These are phyloP conservation scores for Lipomyces sp. DNA, from an alignment of 805 yeast genomes.

Conservation along the genomic window DNA sequence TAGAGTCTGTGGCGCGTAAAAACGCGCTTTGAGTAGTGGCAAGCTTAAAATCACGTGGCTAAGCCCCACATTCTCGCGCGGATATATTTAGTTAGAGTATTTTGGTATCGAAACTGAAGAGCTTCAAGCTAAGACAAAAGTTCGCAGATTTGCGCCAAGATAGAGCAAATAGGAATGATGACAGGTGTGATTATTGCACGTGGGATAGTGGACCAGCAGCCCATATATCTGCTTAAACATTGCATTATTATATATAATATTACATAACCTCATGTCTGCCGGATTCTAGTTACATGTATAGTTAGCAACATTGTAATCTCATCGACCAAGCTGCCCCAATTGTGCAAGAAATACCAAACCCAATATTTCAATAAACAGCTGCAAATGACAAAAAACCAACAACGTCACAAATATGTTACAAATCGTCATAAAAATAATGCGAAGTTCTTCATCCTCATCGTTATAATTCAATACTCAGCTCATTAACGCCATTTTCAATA, in stretches of 20 bases:
- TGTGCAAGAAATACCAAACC: not conserved
- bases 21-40: too few species aligned
- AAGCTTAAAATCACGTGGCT: too few species aligned
- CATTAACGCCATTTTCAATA: conserved; percentile 9
- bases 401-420: not conserved
- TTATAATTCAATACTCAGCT: not conserved
- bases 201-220: too few species aligned
- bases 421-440: not conserved
- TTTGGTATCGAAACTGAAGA: too few species aligned
- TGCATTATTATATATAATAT: not conserved
- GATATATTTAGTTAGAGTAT: too few species aligned
- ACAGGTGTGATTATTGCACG: too few species aligned
- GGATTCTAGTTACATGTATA: not conserved
- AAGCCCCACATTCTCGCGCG: too few species aligned
- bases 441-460: not conserved
- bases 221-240: not conserved
- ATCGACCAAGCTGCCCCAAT: not conserved
- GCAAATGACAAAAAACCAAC: not conserved
- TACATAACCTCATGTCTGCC: not conserved
- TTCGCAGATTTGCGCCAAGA: too few species aligned
- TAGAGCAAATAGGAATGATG: too few species aligned
- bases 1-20: too few species aligned
- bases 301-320: not conserved
- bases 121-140: too few species aligned
- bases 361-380: not conserved